These are phyloP conservation scores for Picea glauca DNA, from an alignment of 75 land plant genomes.

Conservation along the genomic window DNA sequence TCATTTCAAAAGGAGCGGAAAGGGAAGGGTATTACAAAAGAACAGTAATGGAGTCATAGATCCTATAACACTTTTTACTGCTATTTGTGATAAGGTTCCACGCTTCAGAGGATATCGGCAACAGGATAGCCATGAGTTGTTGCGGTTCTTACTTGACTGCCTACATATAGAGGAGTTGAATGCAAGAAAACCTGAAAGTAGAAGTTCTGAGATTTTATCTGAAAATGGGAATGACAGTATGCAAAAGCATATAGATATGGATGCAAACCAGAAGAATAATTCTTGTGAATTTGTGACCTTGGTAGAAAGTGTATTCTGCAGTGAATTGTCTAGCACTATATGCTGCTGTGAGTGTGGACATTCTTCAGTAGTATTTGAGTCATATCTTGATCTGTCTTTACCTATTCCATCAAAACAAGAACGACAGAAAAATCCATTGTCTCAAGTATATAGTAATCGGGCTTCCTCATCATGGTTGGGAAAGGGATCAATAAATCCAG, in stretches of 20 bases:
- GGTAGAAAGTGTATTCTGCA: conserved; percentile 37
- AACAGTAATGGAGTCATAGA: conserved; percentile 5
- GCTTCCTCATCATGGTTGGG: neutral
- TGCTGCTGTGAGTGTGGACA: conserved; percentile 45
- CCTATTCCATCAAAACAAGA: conserved; percentile 36
- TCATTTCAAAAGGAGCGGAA: neutral
- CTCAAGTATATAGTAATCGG: neutral
- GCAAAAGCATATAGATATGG: neutral
- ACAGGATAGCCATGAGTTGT: conserved; percentile 52
- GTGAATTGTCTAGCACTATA: conserved; percentile 42
- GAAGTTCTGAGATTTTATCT: neutral
- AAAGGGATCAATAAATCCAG: neutral
- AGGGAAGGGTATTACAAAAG: neutral
- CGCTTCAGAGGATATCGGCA: conserved; percentile 48
- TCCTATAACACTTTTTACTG: conserved; percentile 33
- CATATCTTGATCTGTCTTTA: conserved; percentile 44
- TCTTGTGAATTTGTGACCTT: conserved; percentile 10
- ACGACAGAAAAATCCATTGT: conserved; percentile 4
- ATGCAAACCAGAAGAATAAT: neutral
- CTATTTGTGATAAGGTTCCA: conserved; percentile 39
- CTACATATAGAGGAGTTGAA: conserved; percentile 34
- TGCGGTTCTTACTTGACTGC: conserved; percentile 39
- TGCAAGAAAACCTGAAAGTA: conserved; percentile 4
- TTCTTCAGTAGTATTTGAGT: conserved; percentile 38
- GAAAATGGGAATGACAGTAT: neutral